Conservation (phyloP, 2,329 filamentous ascomycete genomes). For the Didymella sp. region DNA sequence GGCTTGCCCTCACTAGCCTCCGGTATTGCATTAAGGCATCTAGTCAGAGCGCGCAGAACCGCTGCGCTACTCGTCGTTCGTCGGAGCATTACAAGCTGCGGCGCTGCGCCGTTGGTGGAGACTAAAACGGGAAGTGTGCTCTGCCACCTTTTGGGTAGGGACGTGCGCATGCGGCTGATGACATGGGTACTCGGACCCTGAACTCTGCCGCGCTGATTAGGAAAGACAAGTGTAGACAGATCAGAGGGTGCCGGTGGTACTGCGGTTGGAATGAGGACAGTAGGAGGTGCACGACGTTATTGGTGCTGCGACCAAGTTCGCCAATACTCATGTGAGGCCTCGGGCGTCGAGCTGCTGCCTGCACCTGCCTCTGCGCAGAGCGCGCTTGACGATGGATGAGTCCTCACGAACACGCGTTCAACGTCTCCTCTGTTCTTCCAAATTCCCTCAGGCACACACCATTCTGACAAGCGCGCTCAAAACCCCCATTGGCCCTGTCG, state of each 20-base stretch:
- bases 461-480: conserved; percentile 18
- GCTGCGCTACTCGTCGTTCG: conserved; percentile 13
- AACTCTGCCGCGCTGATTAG: conserved; percentile 4
- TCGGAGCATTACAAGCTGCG: conserved; percentile 20
- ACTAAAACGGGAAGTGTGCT: conserved; percentile 15
- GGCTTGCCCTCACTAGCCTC: conserved; percentile 18
- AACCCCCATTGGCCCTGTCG: conserved; percentile 28
- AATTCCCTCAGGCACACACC: conserved; percentile 15
- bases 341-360: conserved; percentile 15
- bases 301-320: conserved; percentile 3
- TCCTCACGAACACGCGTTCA: conserved; percentile 8
- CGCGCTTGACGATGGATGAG: neutral
- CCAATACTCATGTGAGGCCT: neutral
- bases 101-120: conserved; percentile 12
- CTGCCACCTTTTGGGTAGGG: conserved; percentile 3
- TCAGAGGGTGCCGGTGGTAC: neutral
- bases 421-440: conserved; percentile 1
- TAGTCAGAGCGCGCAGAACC: conserved; percentile 17
- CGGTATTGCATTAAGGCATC: conserved; percentile 12
- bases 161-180: conserved; percentile 20
- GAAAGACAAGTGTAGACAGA: conserved; percentile 8
- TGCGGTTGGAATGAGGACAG: conserved; percentile 3
- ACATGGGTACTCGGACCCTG: conserved; percentile 10
- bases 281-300: neutral
- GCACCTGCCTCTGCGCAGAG: neutral